Base-by-base conservation (phyloP, 2,329 filamentous ascomycete species). In the Aspergillus ibericus region DNA sequence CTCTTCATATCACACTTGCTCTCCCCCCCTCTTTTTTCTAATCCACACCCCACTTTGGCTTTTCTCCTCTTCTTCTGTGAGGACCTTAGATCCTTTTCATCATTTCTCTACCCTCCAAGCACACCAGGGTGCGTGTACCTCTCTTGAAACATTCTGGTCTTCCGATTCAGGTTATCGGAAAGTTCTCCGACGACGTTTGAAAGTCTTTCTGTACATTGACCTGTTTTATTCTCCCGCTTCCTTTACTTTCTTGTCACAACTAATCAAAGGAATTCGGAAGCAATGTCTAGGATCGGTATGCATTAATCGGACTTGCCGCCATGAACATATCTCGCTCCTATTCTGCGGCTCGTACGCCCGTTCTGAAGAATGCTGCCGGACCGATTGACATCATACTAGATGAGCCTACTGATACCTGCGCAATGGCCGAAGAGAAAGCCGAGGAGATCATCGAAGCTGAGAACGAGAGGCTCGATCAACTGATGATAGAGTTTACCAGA, bases 401-500 rank as follows among this genome's bases (percentile, higher is more conserved):
- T 35, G 32, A 27, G 9, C 38, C 56, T 8, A 36, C 29, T 9
- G 18, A 38, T 18, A 12, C 32, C 9, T 53, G 54, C 36, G 55
- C 49, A 4, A n/a, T 60, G 36, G 32, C 25, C 4, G 65, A 66
- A 2, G 50, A 64, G 15, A 63, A 60, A 25, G 53, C 51, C 5
- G 44, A 29, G 16, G 59, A 61, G 34, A 59, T 63, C 13, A 18
- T 50, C 9, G 60, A 59, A 27, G 61, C 56, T 1, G 59, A 63
- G 27, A 56, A 48, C 13, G 49, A 60, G 34, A 58, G 51, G 34
- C n/a, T 63, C 18, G 61, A 61, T 4, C 47, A 58, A 12, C 13
- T 64, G 53, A 60, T 64, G 38, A 48, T 40, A 18, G 51, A 59
- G 7, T 62, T 68, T 36, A 62, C 66, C 25, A 60, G 55, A 46